A percentile compares a stretch with the other conserved stretches of the same genome.
These are phyloP conservation scores for Alternaria sp. DNA, from an alignment of 2,329 filamentous ascomycete species.

Conservation along the genomic window DNA sequence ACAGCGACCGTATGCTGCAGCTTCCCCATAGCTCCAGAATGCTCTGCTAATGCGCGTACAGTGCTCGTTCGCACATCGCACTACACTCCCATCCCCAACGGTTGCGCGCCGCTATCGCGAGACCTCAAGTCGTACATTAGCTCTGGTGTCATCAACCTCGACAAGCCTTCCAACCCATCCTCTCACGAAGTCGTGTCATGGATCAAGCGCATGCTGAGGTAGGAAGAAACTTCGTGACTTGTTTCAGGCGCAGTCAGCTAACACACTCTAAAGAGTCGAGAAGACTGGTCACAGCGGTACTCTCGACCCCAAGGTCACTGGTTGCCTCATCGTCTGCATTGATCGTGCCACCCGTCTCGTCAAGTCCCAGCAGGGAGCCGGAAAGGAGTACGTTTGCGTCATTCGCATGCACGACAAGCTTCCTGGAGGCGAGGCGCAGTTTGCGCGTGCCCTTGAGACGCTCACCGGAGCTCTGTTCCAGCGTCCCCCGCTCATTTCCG, in stretches of 20 bases:
- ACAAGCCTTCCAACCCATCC: slow-evolving; percentile 97
- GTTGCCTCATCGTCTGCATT: slow-evolving; percentile 92
- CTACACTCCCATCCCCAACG: slow-evolving; percentile 95
- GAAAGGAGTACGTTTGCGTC: slow-evolving; percentile 98
- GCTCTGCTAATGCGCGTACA: slow-evolving; percentile 51
- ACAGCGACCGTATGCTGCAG: slow-evolving; percentile 79
- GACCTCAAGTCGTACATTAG: slow-evolving; percentile 97
- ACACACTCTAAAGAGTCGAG: slow-evolving; percentile 68
- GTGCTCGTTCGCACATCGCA: slow-evolving; percentile 93
- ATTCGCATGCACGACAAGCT: slow-evolving; percentile 95
- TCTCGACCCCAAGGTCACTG: slow-evolving; percentile 97
- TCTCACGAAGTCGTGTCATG: slow-evolving; percentile 99
- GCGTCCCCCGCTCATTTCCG: slow-evolving; percentile 94
- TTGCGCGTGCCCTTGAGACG: slow-evolving; percentile 92
- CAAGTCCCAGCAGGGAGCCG: slow-evolving; percentile 98
- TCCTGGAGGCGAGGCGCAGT: slow-evolving; percentile 89
- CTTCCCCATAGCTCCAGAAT: slow-evolving; percentile 32
- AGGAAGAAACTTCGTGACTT: slow-evolving; percentile 34
- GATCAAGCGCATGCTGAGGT: slow-evolving; percentile 97
- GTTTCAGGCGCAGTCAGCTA: slow-evolving; percentile 16
- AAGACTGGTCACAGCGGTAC: slow-evolving; percentile 99
- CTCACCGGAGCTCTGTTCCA: slow-evolving; percentile 97
- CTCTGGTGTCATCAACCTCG: slow-evolving; percentile 97
- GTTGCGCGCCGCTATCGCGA: slow-evolving; percentile 88
- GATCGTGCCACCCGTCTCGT: slow-evolving; percentile 97